phyloP scores from a whole-genome alignment of 2,329 filamentous ascomycete genomes.

The Ceratocystis cubensis region DNA sequence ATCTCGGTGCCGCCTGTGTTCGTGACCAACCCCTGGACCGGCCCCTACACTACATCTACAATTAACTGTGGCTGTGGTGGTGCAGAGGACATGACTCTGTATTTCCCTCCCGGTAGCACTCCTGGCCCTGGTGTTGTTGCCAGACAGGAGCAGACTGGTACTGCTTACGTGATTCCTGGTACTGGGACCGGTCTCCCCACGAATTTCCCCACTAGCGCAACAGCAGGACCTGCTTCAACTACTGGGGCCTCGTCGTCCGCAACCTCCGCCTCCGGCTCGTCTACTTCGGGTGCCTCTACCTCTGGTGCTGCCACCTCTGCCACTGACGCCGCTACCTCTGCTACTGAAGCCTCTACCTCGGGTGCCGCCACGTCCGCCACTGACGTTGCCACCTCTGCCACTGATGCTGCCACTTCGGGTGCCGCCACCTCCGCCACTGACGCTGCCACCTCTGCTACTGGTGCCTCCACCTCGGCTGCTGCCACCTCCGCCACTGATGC shows the following conservation, averaged over 20 bases:
- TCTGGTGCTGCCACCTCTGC: neutral
- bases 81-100: constrained; percentile 13
- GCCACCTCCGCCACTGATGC: neutral
- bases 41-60: constrained; percentile 15
- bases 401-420: neutral
- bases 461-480: neutral
- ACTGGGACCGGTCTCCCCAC: neutral
- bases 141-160: constrained; percentile 12
- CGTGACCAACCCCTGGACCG: constrained; percentile 17
- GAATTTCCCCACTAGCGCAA: constrained; percentile 1
- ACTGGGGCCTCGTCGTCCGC: neutral
- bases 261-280: neutral
- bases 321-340: neutral
- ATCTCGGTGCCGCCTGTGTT: constrained; percentile 14
- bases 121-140: constrained; percentile 9
- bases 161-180: constrained; percentile 9
- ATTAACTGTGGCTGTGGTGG: constrained; percentile 13
- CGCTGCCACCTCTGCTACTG: neutral
- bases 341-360: neutral
- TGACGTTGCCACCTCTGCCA: neutral
- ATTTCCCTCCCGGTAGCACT: constrained; percentile 16
- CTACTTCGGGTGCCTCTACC: neutral
- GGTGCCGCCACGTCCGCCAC: neutral
- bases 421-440: neutral
- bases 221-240: neutral